Base-by-base conservation (phyloP, 768 basidiomycete genomes). In the Lactarius hatsudake region DNA sequence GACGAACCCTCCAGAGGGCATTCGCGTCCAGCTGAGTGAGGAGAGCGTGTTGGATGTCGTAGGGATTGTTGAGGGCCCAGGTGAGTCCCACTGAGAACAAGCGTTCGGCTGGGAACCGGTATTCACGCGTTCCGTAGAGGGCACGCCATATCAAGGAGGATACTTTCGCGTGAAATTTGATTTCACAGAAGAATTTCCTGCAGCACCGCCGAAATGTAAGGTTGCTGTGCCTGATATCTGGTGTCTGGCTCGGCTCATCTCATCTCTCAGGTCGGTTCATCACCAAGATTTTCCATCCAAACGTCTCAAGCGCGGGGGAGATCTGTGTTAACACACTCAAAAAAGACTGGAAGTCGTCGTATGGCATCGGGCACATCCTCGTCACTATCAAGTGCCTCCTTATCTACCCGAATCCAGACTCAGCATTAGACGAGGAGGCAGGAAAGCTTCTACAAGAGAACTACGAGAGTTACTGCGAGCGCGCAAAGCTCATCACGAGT, bases 251-350 rank as follows among this genome's bases (percentile, higher is more conserved):
- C 26, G 57, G 26, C 54, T 61, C 57, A 58, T 64, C 15, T 66
- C 40, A 1, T 40, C 65, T 12, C 9, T 20, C 32, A 96, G 95
- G 96, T 74, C 89, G 92, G 81, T 91, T 97, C 71, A 80, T 84
- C 17, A 97, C 96, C 59, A 97, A 96, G 81, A 96, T 98, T 64
- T 98, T 98, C 78, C 96, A 98, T 73, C 96, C 96, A 0, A 98
- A 98, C 73, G 94, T 98, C 48, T 96, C 94, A 0, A 82, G 84
- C 40, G 77, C 85, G 0, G 95, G 95, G 18, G 95, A 97, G 78
- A 98, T 98, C 71, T 98, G 95, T 76, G 95, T 98, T 17, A 96
- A 96, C 79, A 98, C 95, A 8, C 80, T 98, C 30, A 98, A 97
- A 83, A 96, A 97, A 77, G 94, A 96, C 73, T 98, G 96, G 96